phyloP scores from a whole-genome alignment of 257 asterid species.

The Ligustrum vulgare region DNA sequence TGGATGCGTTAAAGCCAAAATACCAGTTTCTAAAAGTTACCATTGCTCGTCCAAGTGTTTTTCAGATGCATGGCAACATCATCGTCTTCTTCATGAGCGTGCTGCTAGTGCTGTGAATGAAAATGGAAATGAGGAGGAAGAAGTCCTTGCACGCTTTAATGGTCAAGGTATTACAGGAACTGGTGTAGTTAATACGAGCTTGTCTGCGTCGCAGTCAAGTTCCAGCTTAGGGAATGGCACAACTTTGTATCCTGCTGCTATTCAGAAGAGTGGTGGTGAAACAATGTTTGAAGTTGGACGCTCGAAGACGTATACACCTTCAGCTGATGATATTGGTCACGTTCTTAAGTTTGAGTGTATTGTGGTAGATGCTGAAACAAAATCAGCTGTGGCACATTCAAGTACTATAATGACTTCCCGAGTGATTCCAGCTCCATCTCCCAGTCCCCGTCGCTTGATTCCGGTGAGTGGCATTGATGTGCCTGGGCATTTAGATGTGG shows the following conservation, averaged over 20 bases:
- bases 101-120: conserved; percentile 53
- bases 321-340: conserved; percentile 89
- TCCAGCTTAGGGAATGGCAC: conserved; percentile 62
- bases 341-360: conserved; percentile 90
- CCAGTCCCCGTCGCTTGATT: conserved; percentile 83
- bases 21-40: conserved; percentile 80
- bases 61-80: conserved; percentile 94
- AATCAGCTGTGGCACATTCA: conserved; percentile 58
- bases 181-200: conserved; percentile 37
- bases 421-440: conserved; percentile 97
- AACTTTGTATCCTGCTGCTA: conserved; percentile 68
- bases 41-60: conserved; percentile 92
- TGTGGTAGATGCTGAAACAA: conserved; percentile 70
- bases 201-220: conserved; percentile 58
- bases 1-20: conserved; percentile 85
- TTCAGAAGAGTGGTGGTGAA: conserved; percentile 83
- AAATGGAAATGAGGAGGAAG: conserved; percentile 88
- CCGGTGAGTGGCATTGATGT: conserved; percentile 62
- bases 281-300: conserved; percentile 93
- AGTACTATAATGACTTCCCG: conserved; percentile 75
- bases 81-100: conserved; percentile 90
- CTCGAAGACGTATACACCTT: conserved; percentile 79
- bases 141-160: conserved; percentile 74
- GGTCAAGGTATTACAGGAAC: conserved; percentile 60
- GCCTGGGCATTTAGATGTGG: conserved; percentile 63